Evolutionary conservation across 2,329 filamentous ascomycete genomes (phyloP), one percentile per base, ranked within the genome.

Genomic region (Fusarium liriodendri): DNA sequence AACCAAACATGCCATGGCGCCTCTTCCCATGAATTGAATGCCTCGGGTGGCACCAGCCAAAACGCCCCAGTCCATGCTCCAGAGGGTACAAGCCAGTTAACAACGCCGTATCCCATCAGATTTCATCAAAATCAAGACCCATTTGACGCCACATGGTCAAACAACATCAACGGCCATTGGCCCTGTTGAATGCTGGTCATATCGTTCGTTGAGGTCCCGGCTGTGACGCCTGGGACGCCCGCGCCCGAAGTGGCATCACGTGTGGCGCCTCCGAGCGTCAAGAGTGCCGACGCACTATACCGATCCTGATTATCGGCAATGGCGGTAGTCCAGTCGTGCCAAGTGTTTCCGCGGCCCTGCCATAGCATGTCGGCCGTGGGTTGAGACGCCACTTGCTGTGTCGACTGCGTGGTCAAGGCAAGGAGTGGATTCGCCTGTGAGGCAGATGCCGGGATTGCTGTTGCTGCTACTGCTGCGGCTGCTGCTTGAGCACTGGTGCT

Each of bases 271-370:
- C 85, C 86, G 5, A 89, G 80, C 1, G 84, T 86, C 71, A 89
- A 80, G 14, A 89, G 79, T 16, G 87, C 84, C 54, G 82, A 86
- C 32, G 87, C 87, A 68, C 85, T 86, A 77, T 86, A 88, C 27
- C 85, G 83, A 52, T 88, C 86, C 66, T 87, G 85, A 37, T 80
- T 85, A 71, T 87, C 85, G 37, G 85, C 83, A 32, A 89, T 85
- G 62, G 87, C 86, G 0, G 84, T 83, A 10, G 87, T 86, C 88
- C 88, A 90, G 79, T 89, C 86, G 18, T 87, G 84, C 88, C 88
- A 90, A 0, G 86, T 83, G 69, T 86, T 89, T 9, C 82, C 83
- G 5, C 80, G 78, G 13, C 71, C 70, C 38, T 79, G 79, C 82
- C 79, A 84, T 71, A 82, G 78, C 68, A 79, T 78, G n/a, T 81